Evolutionary conservation across 768 basidiomycete species (phyloP).

Genomic region (Saitozyma podzolica): DNA sequence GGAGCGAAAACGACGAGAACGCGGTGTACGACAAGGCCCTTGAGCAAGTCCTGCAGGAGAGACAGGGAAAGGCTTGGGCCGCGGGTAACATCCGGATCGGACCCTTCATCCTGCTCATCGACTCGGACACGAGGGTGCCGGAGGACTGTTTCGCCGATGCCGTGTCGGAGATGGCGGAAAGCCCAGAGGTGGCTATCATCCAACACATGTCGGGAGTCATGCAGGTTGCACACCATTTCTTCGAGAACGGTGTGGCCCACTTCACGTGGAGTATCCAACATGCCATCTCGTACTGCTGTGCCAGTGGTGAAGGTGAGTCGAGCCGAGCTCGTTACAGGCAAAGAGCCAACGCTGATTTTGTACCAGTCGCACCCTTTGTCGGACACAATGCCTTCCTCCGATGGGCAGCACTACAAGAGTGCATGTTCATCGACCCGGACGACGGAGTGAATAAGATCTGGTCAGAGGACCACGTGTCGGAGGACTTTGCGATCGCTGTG

Average conservation of each 20-base stretch:
- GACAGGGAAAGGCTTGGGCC: slow-evolving; percentile 68
- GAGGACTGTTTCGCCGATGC: slow-evolving; percentile 89
- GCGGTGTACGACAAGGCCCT: slow-evolving; percentile 71
- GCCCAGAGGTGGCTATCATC: slow-evolving; percentile 81
- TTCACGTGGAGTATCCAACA: slow-evolving; percentile 81
- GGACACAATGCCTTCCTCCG: slow-evolving; percentile 64
- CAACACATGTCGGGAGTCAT: slow-evolving; percentile 90
- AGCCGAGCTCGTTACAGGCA: not conserved
- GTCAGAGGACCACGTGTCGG: slow-evolving; percentile 79
- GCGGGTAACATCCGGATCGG: slow-evolving; percentile 66
- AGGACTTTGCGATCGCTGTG: slow-evolving; percentile 83
- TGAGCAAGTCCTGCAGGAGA: slow-evolving; percentile 69
- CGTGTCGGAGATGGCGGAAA: slow-evolving; percentile 72
- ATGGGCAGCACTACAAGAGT: slow-evolving; percentile 83
- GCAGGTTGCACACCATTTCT: slow-evolving; percentile 85
- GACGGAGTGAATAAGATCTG: slow-evolving; percentile 73
- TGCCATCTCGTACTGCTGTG: slow-evolving; percentile 49
- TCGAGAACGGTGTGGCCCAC: slow-evolving; percentile 84
- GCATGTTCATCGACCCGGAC: slow-evolving; percentile 67
- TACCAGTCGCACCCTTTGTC: slow-evolving; percentile 47
- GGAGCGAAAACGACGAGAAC: slow-evolving; percentile 67
- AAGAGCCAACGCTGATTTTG: not conserved
- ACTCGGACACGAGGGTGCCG: slow-evolving; percentile 77
- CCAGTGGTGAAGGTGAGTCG: slow-evolving; percentile 47
- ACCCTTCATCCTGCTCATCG: slow-evolving; percentile 70